phyloP scores from a whole-genome alignment of 108 stramenopile genomes.

The Nitzschia palea region DNA sequence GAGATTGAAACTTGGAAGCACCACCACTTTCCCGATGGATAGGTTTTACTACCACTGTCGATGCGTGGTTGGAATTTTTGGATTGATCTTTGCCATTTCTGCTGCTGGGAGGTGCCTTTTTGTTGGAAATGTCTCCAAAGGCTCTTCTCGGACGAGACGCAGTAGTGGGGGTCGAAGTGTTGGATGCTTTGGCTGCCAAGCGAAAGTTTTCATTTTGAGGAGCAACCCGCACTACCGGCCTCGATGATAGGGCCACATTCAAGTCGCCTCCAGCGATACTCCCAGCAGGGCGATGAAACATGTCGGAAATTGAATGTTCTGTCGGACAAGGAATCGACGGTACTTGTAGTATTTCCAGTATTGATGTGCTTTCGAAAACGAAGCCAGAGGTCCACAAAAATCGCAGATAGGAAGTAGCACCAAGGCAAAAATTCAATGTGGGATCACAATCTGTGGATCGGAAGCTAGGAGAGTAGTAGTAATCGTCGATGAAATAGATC shows the following conservation, averaged over 20 bases:
- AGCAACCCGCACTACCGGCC: background rate
- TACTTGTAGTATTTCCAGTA: no score
- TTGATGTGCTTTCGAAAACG: no score
- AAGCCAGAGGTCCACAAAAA: no score
- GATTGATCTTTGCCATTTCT: background rate
- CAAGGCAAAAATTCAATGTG: no score
- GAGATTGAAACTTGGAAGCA: constrained; percentile 4
- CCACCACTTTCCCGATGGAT: background rate
- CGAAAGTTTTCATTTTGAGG: constrained; percentile 5
- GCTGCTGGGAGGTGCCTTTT: constrained; percentile 4
- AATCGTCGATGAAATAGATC: no score
- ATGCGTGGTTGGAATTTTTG: background rate
- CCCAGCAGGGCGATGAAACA: constrained; percentile 4
- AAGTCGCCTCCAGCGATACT: background rate
- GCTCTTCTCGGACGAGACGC: constrained; percentile 14
- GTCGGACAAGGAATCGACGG: no score
- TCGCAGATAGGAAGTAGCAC: no score
- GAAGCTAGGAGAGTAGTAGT: no score
- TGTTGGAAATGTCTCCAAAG: constrained; percentile 43
- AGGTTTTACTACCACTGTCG: background rate
- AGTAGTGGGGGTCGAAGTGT: background rate
- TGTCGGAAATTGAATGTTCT: background rate
- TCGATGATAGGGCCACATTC: background rate
- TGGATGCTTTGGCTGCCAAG: background rate
- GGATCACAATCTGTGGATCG: no score